Conservation (phyloP, 805 yeast genomes). For the Yarrowia deformans region DNA sequence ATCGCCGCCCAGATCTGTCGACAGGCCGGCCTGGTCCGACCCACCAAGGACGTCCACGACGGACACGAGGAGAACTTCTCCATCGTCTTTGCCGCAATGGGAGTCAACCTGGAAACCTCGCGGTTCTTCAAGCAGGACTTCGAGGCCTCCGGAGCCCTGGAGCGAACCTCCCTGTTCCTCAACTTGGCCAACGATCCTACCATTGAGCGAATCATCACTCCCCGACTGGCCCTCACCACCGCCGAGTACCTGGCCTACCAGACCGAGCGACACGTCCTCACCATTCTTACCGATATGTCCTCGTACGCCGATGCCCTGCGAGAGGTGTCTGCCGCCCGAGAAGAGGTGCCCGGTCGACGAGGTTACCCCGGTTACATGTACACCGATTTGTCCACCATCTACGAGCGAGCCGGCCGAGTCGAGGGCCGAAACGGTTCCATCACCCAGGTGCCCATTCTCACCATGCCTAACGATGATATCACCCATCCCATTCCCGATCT, state of each 20-base stretch:
- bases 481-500: conserved; percentile 99
- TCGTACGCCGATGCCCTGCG: conserved; percentile 99
- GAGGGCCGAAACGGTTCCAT: conserved; percentile 99
- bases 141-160: conserved; percentile 98
- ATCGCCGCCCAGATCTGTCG: conserved; percentile 99
- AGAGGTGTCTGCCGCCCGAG: conserved; percentile 99
- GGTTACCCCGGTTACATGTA: conserved; percentile 99
- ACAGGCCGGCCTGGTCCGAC: conserved; percentile 99
- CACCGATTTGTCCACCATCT: conserved; percentile 98
- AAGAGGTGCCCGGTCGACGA: conserved; percentile 99
- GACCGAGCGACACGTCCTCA: conserved; percentile 98
- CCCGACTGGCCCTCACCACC: conserved; percentile 97
- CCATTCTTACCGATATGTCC: conserved; percentile 98
- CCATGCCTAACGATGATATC: conserved; percentile 99
- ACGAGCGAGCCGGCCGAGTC: conserved; percentile 99
- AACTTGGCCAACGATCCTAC: conserved; percentile 99
- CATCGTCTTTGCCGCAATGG: conserved; percentile 99
- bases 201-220: conserved; percentile 98
- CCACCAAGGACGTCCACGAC: conserved; percentile 99
- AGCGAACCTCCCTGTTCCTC: conserved; percentile 94
- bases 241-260: conserved; percentile 99
- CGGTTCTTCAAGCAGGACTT: conserved; percentile 99
- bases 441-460: conserved; percentile 97
- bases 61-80: conserved; percentile 99
- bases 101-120: conserved; percentile 98